Base-by-base conservation (phyloP, 202 grass and related monocot species). In the Musa balbisiana region DNA sequence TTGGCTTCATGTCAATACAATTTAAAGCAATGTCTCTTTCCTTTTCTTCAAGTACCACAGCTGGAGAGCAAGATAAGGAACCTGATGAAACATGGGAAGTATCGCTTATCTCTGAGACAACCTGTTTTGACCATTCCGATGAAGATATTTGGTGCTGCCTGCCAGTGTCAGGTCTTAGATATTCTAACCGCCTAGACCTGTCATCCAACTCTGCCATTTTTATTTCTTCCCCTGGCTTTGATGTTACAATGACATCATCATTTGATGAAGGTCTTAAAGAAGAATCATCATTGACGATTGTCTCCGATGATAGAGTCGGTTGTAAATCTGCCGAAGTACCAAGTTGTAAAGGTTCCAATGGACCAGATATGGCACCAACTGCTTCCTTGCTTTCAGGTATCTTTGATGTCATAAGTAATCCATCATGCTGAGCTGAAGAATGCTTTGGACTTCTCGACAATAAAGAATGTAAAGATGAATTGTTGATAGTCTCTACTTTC, bases 191-290 rank as follows among this genome's bases (percentile, higher is more conserved):
- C 70, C 67, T 19, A 76, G 80, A 51, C 24, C 80, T 74, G 16
- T 25, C 84, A 83, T 79, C 83, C 27, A 55, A 79, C 72, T 82
- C 78, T 43, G 10, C 73, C 77, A 68, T 65, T 78, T 83, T 62
- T 58, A 69, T 85, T 82, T 87, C 72, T 10, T 82, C 82, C 11
- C 52, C 73, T 67, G 68, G 82, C 84, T 89, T 84, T 15, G 77
- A 80, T 12, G 67, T 53, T 62, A 89, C 75, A 87, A 79, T 80
- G 63, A 83, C 81, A 74, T 94, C 95, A 49, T 94, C 91, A 60
- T 92, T 89, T 88, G 91, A 98, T 74, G 95, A 87, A 59, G 88
- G 92, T 82, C 85, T 84, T 55, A 86, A 79, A 80, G 87, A 74
- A 67, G 85, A 83, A 73, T 93, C 90, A 75, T 83, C 82, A 76